Evolutionary conservation across 495 filamentous ascomycete species (phyloP).

Genomic region (Penicillium herquei): DNA sequence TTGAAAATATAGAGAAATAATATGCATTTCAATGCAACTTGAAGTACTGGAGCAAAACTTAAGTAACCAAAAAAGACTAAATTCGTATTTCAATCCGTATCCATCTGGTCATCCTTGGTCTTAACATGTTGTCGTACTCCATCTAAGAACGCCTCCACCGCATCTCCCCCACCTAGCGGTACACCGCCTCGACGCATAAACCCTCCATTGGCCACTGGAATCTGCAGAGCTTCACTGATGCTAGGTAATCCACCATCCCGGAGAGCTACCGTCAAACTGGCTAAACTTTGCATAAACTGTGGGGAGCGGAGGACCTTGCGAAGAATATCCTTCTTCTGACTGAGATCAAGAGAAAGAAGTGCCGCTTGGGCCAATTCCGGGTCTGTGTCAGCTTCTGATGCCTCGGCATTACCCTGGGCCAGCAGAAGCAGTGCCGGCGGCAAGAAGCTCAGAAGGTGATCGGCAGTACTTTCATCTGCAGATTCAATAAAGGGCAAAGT

Average conservation of each 20-base stretch:
- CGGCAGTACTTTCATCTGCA: slow-evolving; percentile 60
- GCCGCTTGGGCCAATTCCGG: slow-evolving; percentile 66
- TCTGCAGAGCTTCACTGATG: slow-evolving; percentile 79
- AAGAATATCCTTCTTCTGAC: slow-evolving; percentile 79
- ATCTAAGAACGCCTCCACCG: slow-evolving; percentile 84
- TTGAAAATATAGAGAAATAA: no score
- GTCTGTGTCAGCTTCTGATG: slow-evolving; percentile 59
- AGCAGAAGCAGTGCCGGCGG: slow-evolving; percentile 72
- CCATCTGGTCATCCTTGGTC: slow-evolving; percentile 44
- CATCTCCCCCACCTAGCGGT: slow-evolving; percentile 84
- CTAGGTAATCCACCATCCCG: slow-evolving; percentile 90
- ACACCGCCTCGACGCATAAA: slow-evolving; percentile 68
- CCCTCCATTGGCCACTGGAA: slow-evolving; percentile 79
- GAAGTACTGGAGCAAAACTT: background rate
- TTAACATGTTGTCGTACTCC: slow-evolving; percentile 77
- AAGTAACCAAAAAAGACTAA: slow-evolving; percentile 1
- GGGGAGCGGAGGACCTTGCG: slow-evolving; percentile 83
- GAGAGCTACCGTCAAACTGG: slow-evolving; percentile 80
- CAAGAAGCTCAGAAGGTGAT: slow-evolving; percentile 73
- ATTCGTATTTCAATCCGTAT: slow-evolving; percentile 40
- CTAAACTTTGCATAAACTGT: slow-evolving; percentile 84
- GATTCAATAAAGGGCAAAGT: slow-evolving; percentile 76
- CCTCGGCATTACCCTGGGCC: slow-evolving; percentile 61
- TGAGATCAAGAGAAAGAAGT: slow-evolving; percentile 66
- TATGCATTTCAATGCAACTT: background rate